A percentile compares a stretch with the other conserved stretches of the same genome.
phyloP scores from a whole-genome alignment of 2,329 filamentous ascomycete genomes.

The Akanthomyces dipterigenus region DNA sequence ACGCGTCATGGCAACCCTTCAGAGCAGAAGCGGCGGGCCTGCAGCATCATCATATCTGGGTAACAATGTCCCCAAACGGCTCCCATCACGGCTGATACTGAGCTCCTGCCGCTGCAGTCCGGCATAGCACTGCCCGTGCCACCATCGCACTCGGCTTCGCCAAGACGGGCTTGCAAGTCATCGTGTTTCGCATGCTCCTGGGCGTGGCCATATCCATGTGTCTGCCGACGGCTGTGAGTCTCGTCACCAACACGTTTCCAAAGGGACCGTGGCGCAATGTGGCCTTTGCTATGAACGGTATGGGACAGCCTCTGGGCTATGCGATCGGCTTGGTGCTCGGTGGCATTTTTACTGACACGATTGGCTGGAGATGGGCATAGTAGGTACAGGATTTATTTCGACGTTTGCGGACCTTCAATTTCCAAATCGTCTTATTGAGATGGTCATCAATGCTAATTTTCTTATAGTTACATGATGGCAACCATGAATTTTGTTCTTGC shows the following conservation, averaged over 20 bases:
- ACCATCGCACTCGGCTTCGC: conserved; percentile 24
- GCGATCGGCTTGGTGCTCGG: conserved; percentile 43
- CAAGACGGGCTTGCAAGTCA: conserved; percentile 22
- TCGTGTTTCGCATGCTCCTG: conserved; percentile 23
- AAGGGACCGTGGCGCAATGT: conserved; percentile 27
- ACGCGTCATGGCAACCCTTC: background rate
- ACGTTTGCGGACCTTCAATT: background rate
- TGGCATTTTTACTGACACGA: conserved; percentile 40
- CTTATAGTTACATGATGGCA: conserved; percentile 26
- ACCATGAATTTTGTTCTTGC: conserved; percentile 31
- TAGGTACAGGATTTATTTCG: background rate
- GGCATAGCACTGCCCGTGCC: background rate
- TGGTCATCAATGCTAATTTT: background rate
- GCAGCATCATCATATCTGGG: background rate
- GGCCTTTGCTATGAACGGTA: conserved; percentile 37
- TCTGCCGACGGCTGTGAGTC: conserved; percentile 24
- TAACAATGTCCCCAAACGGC: background rate
- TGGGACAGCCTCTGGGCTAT: conserved; percentile 40
- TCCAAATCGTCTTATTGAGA: background rate
- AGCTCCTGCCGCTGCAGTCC: background rate
- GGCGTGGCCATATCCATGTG: conserved; percentile 26
- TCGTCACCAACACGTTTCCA: conserved; percentile 25
- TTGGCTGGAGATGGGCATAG: conserved; percentile 42
- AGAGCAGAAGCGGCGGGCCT: background rate
- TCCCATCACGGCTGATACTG: background rate